Conservation (phyloP, 805 yeast species). For the Grigorovia yakushimaensis region DNA sequence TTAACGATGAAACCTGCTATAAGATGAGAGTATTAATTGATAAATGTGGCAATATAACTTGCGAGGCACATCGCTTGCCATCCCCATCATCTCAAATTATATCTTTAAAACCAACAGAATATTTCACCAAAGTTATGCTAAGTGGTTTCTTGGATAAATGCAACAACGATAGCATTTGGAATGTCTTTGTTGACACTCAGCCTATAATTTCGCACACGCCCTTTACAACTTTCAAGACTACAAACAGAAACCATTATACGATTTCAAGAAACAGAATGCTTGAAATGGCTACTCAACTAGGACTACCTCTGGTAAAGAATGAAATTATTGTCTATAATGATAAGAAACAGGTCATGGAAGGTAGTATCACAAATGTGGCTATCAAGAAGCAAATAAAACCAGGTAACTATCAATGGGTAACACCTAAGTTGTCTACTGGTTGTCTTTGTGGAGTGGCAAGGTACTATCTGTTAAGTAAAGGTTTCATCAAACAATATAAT, state of each 20-base stretch:
- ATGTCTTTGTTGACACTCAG: slow-evolving; percentile 49
- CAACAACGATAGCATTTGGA: slow-evolving; percentile 34
- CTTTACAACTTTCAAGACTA: slow-evolving; percentile 83
- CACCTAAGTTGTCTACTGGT: slow-evolving; percentile 72
- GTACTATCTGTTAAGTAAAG: slow-evolving; percentile 47
- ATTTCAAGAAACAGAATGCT: slow-evolving; percentile 47
- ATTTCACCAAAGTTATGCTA: slow-evolving; percentile 22
- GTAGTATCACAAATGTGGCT: slow-evolving; percentile 76
- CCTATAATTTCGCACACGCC: slow-evolving; percentile 47
- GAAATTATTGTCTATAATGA: slow-evolving; percentile 69
- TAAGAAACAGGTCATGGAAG: slow-evolving; percentile 59
- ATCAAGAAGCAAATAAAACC: slow-evolving; percentile 24
- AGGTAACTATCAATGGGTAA: slow-evolving; percentile 44
- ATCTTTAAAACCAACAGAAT: slow-evolving; percentile 7
- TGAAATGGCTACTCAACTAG: slow-evolving; percentile 20
- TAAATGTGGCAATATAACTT: slow-evolving; percentile 28
- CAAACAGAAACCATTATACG: slow-evolving; percentile 54
- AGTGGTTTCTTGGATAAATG: slow-evolving; percentile 20
- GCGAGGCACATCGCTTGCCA: slow-evolving; percentile 29
- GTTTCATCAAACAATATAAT: slow-evolving; percentile 40
- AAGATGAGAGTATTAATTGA: slow-evolving; percentile 40
- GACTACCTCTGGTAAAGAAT: slow-evolving; percentile 23
- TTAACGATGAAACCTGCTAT: slow-evolving; percentile 27
- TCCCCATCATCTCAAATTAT: neutral
- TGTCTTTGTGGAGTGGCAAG: slow-evolving; percentile 81